phyloP scores from a whole-genome alignment of 2,329 filamentous ascomycete genomes.

The Bipolaris victoriae region DNA sequence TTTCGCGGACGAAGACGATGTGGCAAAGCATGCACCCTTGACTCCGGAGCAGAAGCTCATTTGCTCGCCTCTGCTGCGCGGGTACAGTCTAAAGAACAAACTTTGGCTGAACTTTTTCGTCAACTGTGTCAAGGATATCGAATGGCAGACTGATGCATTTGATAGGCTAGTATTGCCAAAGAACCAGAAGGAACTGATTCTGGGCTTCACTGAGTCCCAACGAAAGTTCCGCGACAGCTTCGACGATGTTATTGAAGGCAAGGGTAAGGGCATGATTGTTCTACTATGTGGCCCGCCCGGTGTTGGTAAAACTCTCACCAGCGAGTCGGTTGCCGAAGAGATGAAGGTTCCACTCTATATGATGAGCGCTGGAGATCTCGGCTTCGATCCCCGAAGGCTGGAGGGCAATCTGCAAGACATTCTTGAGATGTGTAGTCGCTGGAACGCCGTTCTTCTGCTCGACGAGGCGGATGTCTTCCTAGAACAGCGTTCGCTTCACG shows the following conservation, averaged over 20 bases:
- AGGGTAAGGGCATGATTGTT: conserved; percentile 39
- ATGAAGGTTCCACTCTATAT: conserved; percentile 62
- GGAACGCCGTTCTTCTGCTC: conserved; percentile 66
- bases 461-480: conserved; percentile 71
- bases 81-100: conserved; percentile 33
- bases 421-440: conserved; percentile 75
- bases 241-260: conserved; percentile 57
- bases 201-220: conserved; percentile 75
- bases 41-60: conserved; percentile 38
- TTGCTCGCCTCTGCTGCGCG: conserved; percentile 55
- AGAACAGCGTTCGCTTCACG: conserved; percentile 54
- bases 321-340: conserved; percentile 29
- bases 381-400: conserved; percentile 57
- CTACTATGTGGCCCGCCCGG: conserved; percentile 36
- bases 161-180: conserved; percentile 49
- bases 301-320: conserved; percentile 36
- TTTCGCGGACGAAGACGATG: conserved; percentile 26
- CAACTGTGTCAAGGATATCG: conserved; percentile 52
- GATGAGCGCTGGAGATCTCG: conserved; percentile 79
- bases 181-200: conserved; percentile 33
- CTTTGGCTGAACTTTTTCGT: conserved; percentile 43
- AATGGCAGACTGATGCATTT: conserved; percentile 54
- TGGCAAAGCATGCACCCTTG: conserved; percentile 18
- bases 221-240: conserved; percentile 52
- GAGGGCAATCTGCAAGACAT: conserved; percentile 81